A percentile compares a stretch with the other conserved stretches of the same genome.
phyloP scores from a whole-genome alignment of 306 rosid species.

The Lathyrus tuberosus region DNA sequence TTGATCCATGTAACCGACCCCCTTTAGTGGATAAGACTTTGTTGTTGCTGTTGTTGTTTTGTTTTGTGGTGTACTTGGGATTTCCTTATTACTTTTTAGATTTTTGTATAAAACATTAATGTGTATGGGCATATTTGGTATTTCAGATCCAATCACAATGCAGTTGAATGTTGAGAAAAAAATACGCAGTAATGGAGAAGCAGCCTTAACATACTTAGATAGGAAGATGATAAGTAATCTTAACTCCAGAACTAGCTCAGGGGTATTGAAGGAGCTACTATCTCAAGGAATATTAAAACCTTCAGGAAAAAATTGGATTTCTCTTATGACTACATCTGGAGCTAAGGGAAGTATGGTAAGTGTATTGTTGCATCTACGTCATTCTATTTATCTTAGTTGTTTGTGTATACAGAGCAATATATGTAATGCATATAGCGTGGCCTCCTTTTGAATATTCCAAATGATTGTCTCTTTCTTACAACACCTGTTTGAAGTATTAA shows the following conservation, averaged over 20 bases:
- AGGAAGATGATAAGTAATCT: slow-evolving; percentile 81
- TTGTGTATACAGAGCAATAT: slow-evolving; percentile 16
- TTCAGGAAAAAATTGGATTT: slow-evolving; percentile 82
- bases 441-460: slow-evolving; percentile 9
- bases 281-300: slow-evolving; percentile 74
- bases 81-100: slow-evolving; percentile 9
- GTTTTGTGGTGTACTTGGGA: slow-evolving; percentile 3
- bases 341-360: slow-evolving; percentile 95
- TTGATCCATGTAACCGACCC: too few species aligned
- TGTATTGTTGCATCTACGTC: slow-evolving; percentile 30
- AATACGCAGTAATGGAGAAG: slow-evolving; percentile 79
- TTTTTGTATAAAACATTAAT: slow-evolving; percentile 14
- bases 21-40: too few species aligned
- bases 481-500: slow-evolving; percentile 15
- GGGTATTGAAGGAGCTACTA: slow-evolving; percentile 73
- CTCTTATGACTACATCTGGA: slow-evolving; percentile 98
- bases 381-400: background rate
- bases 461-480: slow-evolving; percentile 1
- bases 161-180: slow-evolving; percentile 74
- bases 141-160: slow-evolving; percentile 68
- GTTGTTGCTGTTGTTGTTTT: too few species aligned
- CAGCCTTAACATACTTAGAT: slow-evolving; percentile 82
- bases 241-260: slow-evolving; percentile 73
- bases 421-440: background rate
- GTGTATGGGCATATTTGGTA: slow-evolving; percentile 29